These are phyloP conservation scores for Kodamaea arcana DNA, from an alignment of 1,139 yeast species.

Conservation along the genomic window DNA sequence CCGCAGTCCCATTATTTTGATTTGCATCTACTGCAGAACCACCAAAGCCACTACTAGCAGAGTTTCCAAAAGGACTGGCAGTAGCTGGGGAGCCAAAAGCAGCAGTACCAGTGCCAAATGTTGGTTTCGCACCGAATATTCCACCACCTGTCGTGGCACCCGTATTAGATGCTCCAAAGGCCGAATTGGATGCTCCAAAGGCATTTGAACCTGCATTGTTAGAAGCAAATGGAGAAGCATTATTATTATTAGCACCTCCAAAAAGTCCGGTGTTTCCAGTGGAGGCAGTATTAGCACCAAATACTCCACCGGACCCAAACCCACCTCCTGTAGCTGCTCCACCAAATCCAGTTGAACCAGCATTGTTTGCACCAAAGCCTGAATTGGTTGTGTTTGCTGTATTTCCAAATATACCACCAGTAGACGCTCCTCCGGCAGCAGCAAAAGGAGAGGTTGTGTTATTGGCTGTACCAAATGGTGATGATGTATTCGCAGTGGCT, in stretches of 20 bases:
- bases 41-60: conserved; percentile 26
- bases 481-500: conserved; percentile 6
- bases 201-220: conserved; percentile 27
- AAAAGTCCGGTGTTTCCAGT: conserved; percentile 5
- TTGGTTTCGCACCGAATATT: conserved; percentile 22
- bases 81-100: conserved; percentile 15
- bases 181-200: conserved; percentile 12
- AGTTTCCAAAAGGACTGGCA: conserved; percentile 24
- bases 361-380: conserved; percentile 7
- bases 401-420: conserved; percentile 1
- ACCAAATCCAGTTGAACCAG: conserved; percentile 11
- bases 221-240: conserved; percentile 20
- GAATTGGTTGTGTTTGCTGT: conserved; percentile 6
- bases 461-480: conserved; percentile 14
- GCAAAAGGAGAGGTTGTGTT: conserved; percentile 11
- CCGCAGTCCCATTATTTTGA: conserved; percentile 65
- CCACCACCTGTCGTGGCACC: conserved; percentile 15
- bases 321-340: conserved; percentile 6
- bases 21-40: conserved; percentile 31
- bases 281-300: conserved; percentile 9
- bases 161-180: conserved; percentile 26
- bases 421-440: not conserved
- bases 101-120: conserved; percentile 18
- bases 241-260: conserved; percentile 6
- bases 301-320: conserved; percentile 11